phyloP scores from a whole-genome alignment of 2,329 filamentous ascomycete genomes.

The Fusarium hostae region DNA sequence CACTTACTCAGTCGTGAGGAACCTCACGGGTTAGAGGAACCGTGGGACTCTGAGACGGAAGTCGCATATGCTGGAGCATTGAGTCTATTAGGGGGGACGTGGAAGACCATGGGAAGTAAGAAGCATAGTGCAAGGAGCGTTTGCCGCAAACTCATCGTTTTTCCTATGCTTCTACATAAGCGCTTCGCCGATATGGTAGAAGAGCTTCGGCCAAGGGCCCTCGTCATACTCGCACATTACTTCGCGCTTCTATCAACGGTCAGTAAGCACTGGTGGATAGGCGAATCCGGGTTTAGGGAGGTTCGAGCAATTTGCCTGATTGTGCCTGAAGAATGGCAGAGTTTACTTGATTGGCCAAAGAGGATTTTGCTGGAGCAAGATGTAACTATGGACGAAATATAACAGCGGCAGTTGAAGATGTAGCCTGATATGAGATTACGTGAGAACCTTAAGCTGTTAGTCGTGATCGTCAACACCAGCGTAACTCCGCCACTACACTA shows the following conservation, averaged over 20 bases:
- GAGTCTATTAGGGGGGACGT: neutral
- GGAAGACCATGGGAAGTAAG: neutral
- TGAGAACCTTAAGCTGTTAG: neutral
- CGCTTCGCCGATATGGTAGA: slow-evolving; percentile 1
- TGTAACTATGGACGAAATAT: neutral
- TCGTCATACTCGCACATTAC: slow-evolving; percentile 5
- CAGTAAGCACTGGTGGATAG: slow-evolving; percentile 1
- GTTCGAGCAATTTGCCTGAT: neutral
- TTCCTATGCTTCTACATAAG: slow-evolving; percentile 1
- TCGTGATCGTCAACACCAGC: neutral
- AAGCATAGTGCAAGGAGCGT: neutral
- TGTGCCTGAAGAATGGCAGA: neutral
- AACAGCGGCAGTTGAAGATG: neutral
- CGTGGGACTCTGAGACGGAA: neutral
- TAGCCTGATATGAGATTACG: neutral
- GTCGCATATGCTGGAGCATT: neutral
- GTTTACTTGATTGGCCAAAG: slow-evolving; percentile 6
- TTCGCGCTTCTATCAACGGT: slow-evolving; percentile 4
- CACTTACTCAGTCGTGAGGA: neutral
- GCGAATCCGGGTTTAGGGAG: neutral
- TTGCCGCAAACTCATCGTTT: neutral
- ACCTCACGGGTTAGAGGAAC: neutral
- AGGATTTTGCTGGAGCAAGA: neutral
- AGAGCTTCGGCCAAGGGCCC: slow-evolving; percentile 1
- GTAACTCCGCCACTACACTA: neutral